Evolutionary conservation across 176 grass and related monocot species (phyloP).

Genomic region (Poa pratensis): DNA sequence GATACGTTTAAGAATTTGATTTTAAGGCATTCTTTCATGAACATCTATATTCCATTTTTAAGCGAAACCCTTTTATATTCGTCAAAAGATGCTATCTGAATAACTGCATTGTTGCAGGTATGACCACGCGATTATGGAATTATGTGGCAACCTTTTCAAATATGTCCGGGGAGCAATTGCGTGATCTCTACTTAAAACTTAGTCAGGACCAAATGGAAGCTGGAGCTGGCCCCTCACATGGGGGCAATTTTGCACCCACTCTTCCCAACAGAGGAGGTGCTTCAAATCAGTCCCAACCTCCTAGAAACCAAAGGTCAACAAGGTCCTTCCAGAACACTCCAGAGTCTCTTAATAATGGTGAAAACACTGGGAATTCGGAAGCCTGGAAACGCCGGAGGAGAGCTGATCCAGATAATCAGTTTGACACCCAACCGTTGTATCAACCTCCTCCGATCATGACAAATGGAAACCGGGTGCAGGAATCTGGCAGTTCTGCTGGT

Average conservation of each 20-base stretch:
- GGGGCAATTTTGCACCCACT: constrained; percentile 53
- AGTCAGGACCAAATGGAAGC: constrained; percentile 83
- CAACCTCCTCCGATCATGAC: constrained; percentile 52
- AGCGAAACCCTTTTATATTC: not conserved
- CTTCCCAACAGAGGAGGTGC: constrained; percentile 47
- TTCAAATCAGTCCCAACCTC: constrained; percentile 64
- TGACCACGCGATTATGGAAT: constrained; percentile 95
- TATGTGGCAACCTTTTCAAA: constrained; percentile 95
- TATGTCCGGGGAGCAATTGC: constrained; percentile 80
- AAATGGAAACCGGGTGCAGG: constrained; percentile 71
- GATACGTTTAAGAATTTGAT: not conserved
- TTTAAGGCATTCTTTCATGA: not conserved
- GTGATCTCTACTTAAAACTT: constrained; percentile 88
- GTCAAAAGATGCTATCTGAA: constrained; percentile 33
- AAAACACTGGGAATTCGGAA: constrained; percentile 79
- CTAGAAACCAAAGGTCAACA: constrained; percentile 74
- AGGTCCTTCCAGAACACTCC: constrained; percentile 67
- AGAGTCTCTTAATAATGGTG: constrained; percentile 63
- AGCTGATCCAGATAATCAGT: constrained; percentile 62
- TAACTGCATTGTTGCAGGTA: constrained; percentile 65
- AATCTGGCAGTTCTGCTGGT: constrained; percentile 78
- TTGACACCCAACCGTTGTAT: constrained; percentile 49
- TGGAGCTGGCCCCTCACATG: constrained; percentile 79
- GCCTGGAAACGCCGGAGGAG: constrained; percentile 89
- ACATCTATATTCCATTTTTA: not conserved